Base-by-base conservation (phyloP, 495 filamentous ascomycete species). In the Hypoxylon fragiforme region DNA sequence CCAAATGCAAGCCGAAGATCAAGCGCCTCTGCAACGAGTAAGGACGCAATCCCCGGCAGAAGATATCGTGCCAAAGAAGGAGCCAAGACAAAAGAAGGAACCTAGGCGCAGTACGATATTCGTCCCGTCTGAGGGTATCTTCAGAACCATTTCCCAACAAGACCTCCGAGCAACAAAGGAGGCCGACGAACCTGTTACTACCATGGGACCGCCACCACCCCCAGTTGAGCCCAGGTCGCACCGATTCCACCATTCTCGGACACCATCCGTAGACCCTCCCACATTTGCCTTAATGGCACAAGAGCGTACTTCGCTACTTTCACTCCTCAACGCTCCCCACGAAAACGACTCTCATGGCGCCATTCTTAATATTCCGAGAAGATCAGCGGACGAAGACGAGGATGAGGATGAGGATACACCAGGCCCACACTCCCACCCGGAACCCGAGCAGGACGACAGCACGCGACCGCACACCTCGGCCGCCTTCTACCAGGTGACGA, bases 221-320 rank as follows among this genome's bases (percentile, higher is more conserved):
- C 63, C 62, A 3, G 44, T 49, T 21, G 57, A 69, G 7, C 47
- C 28, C 15, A 34, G 50, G 15, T 46, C 55, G 6, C 45, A 54
- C 26, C 54, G 36, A 34, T 44, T 47, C 18, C 57, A 58, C 39
- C 72, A 65, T 59, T 58, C 73, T 22, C 73, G 77, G 30, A 79
- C 76, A 1, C 79, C 79, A 3, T 80, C 79, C 6, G 70, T 74
- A 41, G 77, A 82, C 8, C 77, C 77, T 15, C 77, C 77, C 0
- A 60, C 74, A n/a, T 73, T 70, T 49, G 77, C 77, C 28, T 42
- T 80, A 11, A 31, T 72, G 14, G 57, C 62, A 11, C 70, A 77
- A 21, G 62, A 70, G 37, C 75, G 77, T 32, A 75, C 74, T 0
- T 83, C 80, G 3, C 70, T 83, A 3, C 64, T 80, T 13, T 83